Conservation (phyloP, 1,284 basidiomycete genomes). For the Inonotus obliquus region DNA sequence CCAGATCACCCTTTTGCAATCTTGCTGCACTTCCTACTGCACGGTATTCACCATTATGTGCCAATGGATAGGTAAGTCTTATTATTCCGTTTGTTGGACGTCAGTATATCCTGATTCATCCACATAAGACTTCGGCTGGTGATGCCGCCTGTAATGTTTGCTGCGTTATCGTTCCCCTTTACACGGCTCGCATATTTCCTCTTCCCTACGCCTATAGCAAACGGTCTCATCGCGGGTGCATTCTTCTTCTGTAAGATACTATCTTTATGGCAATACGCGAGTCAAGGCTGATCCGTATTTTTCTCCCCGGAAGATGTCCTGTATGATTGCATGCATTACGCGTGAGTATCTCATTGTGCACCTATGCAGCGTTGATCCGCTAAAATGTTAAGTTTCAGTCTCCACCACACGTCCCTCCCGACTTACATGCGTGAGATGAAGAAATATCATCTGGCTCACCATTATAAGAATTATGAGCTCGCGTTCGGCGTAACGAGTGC, state of each 20-base stretch:
- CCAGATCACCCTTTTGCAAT: conserved; percentile 83
- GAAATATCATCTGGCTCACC: conserved; percentile 97
- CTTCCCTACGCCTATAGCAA: conserved; percentile 84
- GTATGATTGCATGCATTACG: conserved; percentile 93
- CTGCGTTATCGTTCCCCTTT: conserved; percentile 79
- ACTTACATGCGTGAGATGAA: conserved; percentile 90
- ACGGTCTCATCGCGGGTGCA: conserved; percentile 89
- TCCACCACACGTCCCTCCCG: conserved; percentile 89
- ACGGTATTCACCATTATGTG: conserved; percentile 97
- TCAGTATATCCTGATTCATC: conserved; percentile 8
- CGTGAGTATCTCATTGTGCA: conserved; percentile 43
- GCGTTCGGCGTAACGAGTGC: conserved; percentile 95
- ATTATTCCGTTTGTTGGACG: not conserved
- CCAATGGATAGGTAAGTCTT: conserved; percentile 83
- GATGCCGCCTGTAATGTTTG: conserved; percentile 93
- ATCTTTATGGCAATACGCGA: not conserved
- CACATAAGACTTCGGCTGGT: conserved; percentile 76
- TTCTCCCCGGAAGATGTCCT: conserved; percentile 55
- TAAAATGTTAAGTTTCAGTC: conserved; percentile 33
- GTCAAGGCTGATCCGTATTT: conserved; percentile 12
- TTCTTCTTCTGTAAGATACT: conserved; percentile 82
- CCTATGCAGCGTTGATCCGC: not conserved
- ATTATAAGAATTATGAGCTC: conserved; percentile 97
- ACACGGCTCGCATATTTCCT: conserved; percentile 80
- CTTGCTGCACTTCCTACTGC: conserved; percentile 88